phyloP scores from a whole-genome alignment of 805 yeast species.

The Suhomyces canberraensis region DNA sequence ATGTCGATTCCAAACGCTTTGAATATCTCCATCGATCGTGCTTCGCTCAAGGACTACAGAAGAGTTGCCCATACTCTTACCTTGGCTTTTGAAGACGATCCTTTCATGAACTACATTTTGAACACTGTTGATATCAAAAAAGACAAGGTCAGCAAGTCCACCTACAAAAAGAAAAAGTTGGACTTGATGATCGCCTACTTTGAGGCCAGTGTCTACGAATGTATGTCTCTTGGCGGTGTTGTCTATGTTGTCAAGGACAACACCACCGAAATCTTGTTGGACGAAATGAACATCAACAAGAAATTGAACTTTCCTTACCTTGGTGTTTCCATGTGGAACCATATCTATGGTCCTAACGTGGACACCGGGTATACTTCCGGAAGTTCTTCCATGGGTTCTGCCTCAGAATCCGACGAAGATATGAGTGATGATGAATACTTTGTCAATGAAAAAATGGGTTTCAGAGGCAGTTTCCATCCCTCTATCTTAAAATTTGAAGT shows the following conservation, averaged over 20 bases:
- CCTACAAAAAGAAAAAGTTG: slow-evolving; percentile 31
- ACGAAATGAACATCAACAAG: slow-evolving; percentile 22
- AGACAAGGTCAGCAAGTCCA: slow-evolving; percentile 29
- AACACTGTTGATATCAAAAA: slow-evolving; percentile 27
- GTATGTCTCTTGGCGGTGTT: slow-evolving; percentile 48
- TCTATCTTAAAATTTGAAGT: slow-evolving; percentile 35
- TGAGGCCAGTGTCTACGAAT: slow-evolving; percentile 52
- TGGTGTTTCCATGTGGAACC: slow-evolving; percentile 51
- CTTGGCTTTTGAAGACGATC: slow-evolving; percentile 53
- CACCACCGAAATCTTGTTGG: slow-evolving; percentile 37
- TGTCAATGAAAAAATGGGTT: slow-evolving; percentile 17
- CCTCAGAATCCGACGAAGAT: slow-evolving; percentile 17
- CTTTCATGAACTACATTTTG: slow-evolving; percentile 48
- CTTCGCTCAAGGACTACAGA: slow-evolving; percentile 45
- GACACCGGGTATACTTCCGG: slow-evolving; percentile 10
- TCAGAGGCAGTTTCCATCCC: slow-evolving; percentile 27
- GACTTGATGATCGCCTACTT: slow-evolving; percentile 48
- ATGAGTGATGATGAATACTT: slow-evolving; percentile 21
- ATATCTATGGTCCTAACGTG: slow-evolving; percentile 12
- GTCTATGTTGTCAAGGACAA: slow-evolving; percentile 48
- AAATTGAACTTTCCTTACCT: slow-evolving; percentile 40
- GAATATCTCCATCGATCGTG: slow-evolving; percentile 12
- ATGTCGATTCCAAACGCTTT: slow-evolving; percentile 12
- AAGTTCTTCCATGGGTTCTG: slow-evolving; percentile 3
- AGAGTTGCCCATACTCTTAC: slow-evolving; percentile 54